Percentiles rank a stretch among this genome's conserved stretches.
Evolutionary conservation across 441 rosid genomes (phyloP).

Genomic region (Omphalea diandra): DNA sequence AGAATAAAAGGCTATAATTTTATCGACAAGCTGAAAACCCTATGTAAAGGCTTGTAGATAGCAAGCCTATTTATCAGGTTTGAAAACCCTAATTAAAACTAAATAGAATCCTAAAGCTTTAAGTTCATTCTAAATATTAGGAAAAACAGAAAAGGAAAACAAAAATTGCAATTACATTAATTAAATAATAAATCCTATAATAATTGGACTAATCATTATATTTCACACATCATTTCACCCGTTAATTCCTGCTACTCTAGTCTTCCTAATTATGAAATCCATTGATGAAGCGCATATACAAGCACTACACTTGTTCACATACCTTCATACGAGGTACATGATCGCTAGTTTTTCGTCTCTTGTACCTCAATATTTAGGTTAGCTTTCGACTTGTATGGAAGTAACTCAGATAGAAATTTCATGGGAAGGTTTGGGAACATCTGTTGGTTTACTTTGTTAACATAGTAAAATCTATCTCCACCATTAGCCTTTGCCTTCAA

Average conservation of each 20-base stretch:
- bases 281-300: neutral
- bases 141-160: no score
- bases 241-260: constrained; percentile 6
- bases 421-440: neutral
- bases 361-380: neutral
- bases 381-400: neutral
- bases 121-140: no score
- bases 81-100: no score
- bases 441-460: neutral
- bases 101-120: no score
- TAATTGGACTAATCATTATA: no score
- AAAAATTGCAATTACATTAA: no score
- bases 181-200: no score
- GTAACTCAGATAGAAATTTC: neutral
- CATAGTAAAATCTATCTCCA: neutral
- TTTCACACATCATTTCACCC: neutral
- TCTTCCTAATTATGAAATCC: neutral
- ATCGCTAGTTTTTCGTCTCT: neutral
- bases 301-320: neutral
- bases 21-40: no score
- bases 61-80: no score
- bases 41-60: no score
- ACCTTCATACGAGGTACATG: neutral
- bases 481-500: neutral
- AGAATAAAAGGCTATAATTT: no score